Evolutionary conservation across 768 basidiomycete genomes (phyloP), one percentile per base, ranked within the genome.

Genomic region (Naganishia kalamii): DNA sequence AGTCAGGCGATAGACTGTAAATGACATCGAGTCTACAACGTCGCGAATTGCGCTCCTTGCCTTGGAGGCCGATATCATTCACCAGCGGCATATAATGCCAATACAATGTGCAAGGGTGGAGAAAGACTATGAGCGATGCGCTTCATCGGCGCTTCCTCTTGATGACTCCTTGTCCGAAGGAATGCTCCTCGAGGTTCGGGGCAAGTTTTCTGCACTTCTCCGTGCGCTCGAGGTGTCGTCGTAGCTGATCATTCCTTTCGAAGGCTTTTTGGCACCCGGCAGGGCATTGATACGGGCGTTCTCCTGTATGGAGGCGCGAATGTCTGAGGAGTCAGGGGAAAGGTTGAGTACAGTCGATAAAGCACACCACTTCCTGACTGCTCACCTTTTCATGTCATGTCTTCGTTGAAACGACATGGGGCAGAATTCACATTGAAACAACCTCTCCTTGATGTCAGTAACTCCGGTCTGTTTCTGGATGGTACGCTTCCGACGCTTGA

Each of bases 341-440:
- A 40, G 7, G 23, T 3, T 37, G 27, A 54, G 37, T 57, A 21
- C 13, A 15, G 23, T 40, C 6, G 1, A 33, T 37, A 2, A 25
- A 27, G 23, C 12, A 10, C 35, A 23, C 21, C 35, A 6, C 1
- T 57, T 50, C 8, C 8, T 8, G 32, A 8, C 11, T 57, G 54
- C 54, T 57, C 23, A 57, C 54, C 54, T 57, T n/a, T n/a, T 57
- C 54, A 57, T 57, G 35, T 57, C 54, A 23, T 57, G 54, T 37
- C 54, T 33, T 25, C 54, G 33, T 23, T 57, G 54, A 40, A 57
- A 57, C 23, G 54, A 19, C 54, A 57, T 37, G 21, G 54, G 6
- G 32, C 54, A 57, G 21, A 37, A 41, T 37, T 57, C 54, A 15
- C 54, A 57, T 8, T 23, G 13, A n/a, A 57, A 57, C 54, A 21